Evolutionary conservation across 2,329 filamentous ascomycete genomes (phyloP).

Genomic region (Fonsecaea pedrosoi): DNA sequence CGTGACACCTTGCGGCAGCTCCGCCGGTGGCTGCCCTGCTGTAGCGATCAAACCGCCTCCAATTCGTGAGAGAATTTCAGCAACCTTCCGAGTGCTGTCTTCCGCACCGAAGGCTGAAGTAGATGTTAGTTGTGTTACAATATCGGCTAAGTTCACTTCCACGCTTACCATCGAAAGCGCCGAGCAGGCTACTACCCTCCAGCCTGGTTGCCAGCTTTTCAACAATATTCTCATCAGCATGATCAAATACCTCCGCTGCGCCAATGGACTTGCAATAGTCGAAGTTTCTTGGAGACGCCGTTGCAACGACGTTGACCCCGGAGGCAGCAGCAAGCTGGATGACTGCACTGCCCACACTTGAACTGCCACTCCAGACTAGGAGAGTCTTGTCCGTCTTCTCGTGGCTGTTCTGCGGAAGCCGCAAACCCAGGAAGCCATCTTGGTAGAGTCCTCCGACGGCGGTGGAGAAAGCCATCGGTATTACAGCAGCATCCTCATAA

Average conservation of each 20-base stretch:
- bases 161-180: constrained; percentile 29
- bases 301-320: constrained; percentile 48
- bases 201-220: constrained; percentile 43
- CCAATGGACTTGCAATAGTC: constrained; percentile 44
- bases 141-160: background rate
- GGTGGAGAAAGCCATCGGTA: constrained; percentile 47
- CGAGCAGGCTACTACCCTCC: constrained; percentile 31
- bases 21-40: constrained; percentile 20
- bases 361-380: constrained; percentile 54
- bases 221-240: constrained; percentile 45
- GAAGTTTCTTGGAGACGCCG: constrained; percentile 43
- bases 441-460: constrained; percentile 46
- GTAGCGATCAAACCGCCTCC: constrained; percentile 36
- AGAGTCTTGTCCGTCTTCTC: constrained; percentile 17
- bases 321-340: constrained; percentile 51
- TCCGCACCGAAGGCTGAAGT: constrained; percentile 14
- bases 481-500: constrained; percentile 45
- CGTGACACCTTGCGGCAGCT: constrained; percentile 15
- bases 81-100: constrained; percentile 36
- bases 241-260: constrained; percentile 53
- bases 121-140: background rate
- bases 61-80: constrained; percentile 29
- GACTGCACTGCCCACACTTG: constrained; percentile 51
- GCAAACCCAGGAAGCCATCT: constrained; percentile 36
- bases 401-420: constrained; percentile 34